phyloP scores from a whole-genome alignment of 768 basidiomycete species.

The Agaricus sinodeliciosus region DNA sequence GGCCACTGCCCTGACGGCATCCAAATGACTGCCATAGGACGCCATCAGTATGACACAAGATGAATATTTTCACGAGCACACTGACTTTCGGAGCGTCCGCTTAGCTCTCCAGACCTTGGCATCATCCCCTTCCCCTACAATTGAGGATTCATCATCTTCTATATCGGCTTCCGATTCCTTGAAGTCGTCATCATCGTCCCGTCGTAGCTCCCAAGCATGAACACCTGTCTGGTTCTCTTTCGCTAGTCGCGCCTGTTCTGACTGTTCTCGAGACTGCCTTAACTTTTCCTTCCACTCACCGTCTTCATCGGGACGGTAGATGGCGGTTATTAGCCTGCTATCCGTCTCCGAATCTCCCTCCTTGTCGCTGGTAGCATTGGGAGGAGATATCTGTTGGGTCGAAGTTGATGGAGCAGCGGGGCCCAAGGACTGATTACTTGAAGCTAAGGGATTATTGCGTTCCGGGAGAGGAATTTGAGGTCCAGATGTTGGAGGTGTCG shows the following conservation, averaged over 20 bases:
- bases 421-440: constrained; percentile 18
- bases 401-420: constrained; percentile 9
- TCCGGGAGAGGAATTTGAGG: constrained; percentile 41
- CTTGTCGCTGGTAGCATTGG: constrained; percentile 28
- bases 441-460: constrained; percentile 37
- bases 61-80: constrained; percentile 19
- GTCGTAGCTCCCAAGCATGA: constrained; percentile 45
- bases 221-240: constrained; percentile 31
- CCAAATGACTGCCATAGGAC: constrained; percentile 66
- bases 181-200: constrained; percentile 56
- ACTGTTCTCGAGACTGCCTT: constrained; percentile 55
- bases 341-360: constrained; percentile 44
- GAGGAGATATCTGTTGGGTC: constrained; percentile 24
- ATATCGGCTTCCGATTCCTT: constrained; percentile 68
- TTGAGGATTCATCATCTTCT: constrained; percentile 58
- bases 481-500: constrained; percentile 39
- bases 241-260: constrained; percentile 43
- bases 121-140: constrained; percentile 62
- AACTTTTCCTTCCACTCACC: constrained; percentile 84
- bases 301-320: constrained; percentile 82
- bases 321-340: constrained; percentile 60
- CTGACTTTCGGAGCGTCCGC: constrained; percentile 85
- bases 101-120: constrained; percentile 80
- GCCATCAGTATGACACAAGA: constrained; percentile 13
- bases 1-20: constrained; percentile 83